Evolutionary conservation across 352 stramenopile species (phyloP).

Genomic region (Globisporangium paroecandrum): DNA sequence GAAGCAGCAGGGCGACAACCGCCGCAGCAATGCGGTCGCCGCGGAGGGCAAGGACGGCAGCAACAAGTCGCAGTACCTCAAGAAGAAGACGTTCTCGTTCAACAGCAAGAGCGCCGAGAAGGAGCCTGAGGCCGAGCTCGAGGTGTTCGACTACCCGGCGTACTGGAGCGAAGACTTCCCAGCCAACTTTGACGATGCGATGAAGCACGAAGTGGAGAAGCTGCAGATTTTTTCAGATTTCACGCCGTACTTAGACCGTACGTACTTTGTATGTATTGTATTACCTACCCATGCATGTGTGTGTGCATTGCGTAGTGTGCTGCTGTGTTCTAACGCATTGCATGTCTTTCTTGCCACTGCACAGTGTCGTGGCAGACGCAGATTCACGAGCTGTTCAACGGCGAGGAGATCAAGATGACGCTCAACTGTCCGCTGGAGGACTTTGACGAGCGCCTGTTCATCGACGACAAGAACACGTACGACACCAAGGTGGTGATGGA

Average conservation of each 20-base stretch:
- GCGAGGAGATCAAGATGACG: conserved; percentile 58
- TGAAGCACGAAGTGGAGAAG: conserved; percentile 88
- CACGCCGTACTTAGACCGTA: conserved; percentile 62
- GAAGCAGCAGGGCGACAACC: conserved; percentile 9
- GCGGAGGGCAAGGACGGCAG: conserved; percentile 16
- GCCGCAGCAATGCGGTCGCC: conserved; percentile 9
- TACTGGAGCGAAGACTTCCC: conserved; percentile 81
- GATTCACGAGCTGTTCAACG: conserved; percentile 78
- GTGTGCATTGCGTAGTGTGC: background rate
- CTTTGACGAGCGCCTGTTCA: conserved; percentile 77
- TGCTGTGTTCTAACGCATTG: background rate
- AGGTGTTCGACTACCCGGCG: conserved; percentile 69
- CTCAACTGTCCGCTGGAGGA: conserved; percentile 79
- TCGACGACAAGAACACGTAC: conserved; percentile 77
- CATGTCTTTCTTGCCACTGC: background rate
- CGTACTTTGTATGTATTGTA: conserved; percentile 8
- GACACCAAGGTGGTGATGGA: conserved; percentile 82
- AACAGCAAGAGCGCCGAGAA: conserved; percentile 31
- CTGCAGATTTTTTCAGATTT: conserved; percentile 81
- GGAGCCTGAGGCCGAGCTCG: conserved; percentile 37
- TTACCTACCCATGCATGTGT: background rate
- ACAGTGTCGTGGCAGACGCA: conserved; percentile 70
- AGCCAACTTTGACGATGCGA: conserved; percentile 59
- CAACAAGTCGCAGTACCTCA: conserved; percentile 23
- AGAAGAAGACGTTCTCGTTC: conserved; percentile 76